Evolutionary conservation across 352 stramenopile genomes (phyloP).

Genomic region (Phytopythium litorale): DNA sequence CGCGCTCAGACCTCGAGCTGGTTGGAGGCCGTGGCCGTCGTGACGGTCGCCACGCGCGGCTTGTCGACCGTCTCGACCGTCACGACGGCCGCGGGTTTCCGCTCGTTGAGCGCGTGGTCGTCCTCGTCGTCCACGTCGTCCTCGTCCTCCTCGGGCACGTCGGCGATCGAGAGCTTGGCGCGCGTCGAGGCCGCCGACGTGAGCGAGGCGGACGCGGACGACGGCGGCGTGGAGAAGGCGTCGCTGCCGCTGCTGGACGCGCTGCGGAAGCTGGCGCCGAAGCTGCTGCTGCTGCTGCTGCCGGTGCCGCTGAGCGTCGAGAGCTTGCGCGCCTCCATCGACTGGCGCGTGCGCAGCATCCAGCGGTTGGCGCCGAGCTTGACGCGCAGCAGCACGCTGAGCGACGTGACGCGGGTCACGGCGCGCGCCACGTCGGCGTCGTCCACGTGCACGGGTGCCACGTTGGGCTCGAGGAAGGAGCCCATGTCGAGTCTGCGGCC

Average conservation of each 20-base stretch:
- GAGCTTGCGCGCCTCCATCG: slow-evolving; percentile 43
- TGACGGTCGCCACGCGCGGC: neutral
- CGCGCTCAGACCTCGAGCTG: slow-evolving; percentile 45
- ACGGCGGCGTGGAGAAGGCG: slow-evolving; percentile 5
- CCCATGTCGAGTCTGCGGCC: slow-evolving; percentile 11
- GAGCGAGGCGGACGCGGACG: slow-evolving; percentile 12
- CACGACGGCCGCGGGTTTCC: neutral
- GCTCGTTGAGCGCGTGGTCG: neutral
- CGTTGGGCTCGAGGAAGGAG: slow-evolving; percentile 44
- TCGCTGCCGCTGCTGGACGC: neutral
- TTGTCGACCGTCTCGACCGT: slow-evolving; percentile 8
- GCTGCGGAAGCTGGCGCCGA: slow-evolving; percentile 3
- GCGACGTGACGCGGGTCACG: slow-evolving; percentile 69
- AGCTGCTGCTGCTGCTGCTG: slow-evolving; percentile 6
- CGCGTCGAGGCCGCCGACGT: slow-evolving; percentile 1
- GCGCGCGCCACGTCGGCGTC: slow-evolving; percentile 60
- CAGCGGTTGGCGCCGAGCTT: slow-evolving; percentile 78
- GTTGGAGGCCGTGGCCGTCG: slow-evolving; percentile 14
- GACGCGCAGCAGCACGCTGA: slow-evolving; percentile 72
- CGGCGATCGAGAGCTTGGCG: slow-evolving; percentile 10
- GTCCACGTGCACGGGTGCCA: slow-evolving; percentile 53
- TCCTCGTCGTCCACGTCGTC: slow-evolving; percentile 16
- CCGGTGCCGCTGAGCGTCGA: slow-evolving; percentile 18
- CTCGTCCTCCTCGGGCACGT: slow-evolving; percentile 21
- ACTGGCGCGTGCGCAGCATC: slow-evolving; percentile 65